phyloP scores from a whole-genome alignment of 441 rosid species.

The Kokia cookei region DNA sequence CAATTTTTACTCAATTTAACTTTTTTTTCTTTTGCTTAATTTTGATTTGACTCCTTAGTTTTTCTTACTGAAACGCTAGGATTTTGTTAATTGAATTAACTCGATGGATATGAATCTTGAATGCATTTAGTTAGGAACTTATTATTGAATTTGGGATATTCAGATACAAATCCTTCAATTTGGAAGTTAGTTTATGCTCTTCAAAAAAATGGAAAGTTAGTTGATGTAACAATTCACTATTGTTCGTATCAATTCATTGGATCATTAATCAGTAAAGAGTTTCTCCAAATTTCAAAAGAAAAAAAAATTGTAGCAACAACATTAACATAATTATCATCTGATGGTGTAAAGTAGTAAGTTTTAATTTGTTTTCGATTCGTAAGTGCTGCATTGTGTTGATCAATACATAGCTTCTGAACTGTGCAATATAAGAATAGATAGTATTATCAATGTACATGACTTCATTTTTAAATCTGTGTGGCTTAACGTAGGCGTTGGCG shows the following conservation, averaged over 20 bases:
- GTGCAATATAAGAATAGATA: background rate
- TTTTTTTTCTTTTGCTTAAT: background rate
- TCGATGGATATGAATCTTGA: background rate
- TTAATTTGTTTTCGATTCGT: background rate
- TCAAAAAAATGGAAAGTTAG: no score
- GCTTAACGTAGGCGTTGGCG: background rate
- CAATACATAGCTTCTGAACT: background rate
- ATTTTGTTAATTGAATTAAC: background rate
- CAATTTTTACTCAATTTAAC: background rate
- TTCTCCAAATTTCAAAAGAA: background rate
- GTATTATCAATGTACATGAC: background rate
- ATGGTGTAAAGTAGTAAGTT: background rate
- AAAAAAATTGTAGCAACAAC: background rate
- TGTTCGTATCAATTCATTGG: background rate
- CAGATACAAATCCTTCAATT: background rate
- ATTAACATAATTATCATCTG: background rate
- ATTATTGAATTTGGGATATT: background rate
- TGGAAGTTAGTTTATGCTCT: background rate
- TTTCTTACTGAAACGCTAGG: background rate
- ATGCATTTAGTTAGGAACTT: background rate
- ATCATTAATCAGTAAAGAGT: background rate
- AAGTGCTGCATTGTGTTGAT: background rate
- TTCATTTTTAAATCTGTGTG: background rate
- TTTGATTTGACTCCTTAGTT: background rate
- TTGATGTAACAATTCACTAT: background rate